Percentiles rank a stretch among this genome's conserved stretches.
Evolutionary conservation across 768 basidiomycete genomes (phyloP).

Genomic region (Trametes villosa): DNA sequence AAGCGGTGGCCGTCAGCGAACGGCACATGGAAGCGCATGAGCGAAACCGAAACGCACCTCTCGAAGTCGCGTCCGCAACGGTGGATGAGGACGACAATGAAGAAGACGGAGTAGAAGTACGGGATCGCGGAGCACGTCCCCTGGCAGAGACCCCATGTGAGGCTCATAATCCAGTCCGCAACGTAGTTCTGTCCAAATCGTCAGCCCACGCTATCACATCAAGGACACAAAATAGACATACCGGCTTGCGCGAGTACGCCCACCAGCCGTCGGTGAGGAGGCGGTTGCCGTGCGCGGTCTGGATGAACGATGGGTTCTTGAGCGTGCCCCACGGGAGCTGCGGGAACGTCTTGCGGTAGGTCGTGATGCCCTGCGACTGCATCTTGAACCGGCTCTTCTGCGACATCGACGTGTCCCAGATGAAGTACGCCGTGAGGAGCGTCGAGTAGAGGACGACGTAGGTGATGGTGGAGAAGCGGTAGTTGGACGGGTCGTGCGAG

Average conservation of each 20-base stretch:
- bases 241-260: constrained; percentile 92
- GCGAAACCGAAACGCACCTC: constrained; percentile 49
- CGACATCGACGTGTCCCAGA: constrained; percentile 94
- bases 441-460: constrained; percentile 76
- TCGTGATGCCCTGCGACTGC: constrained; percentile 88
- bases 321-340: constrained; percentile 84
- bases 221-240: constrained; percentile 39
- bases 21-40: background rate
- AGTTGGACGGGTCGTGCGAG: constrained; percentile 85
- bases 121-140: constrained; percentile 83
- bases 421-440: constrained; percentile 82
- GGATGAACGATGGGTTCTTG: constrained; percentile 87
- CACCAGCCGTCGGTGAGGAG: constrained; percentile 94
- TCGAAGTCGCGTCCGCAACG: constrained; percentile 95
- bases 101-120: constrained; percentile 97
- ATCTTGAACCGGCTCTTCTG: constrained; percentile 99
- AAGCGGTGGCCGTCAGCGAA: constrained; percentile 14
- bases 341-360: constrained; percentile 91
- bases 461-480: constrained; percentile 79
- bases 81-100: constrained; percentile 90
- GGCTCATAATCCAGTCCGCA: constrained; percentile 87
- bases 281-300: constrained; percentile 94
- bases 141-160: constrained; percentile 83
- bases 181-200: constrained; percentile 74
- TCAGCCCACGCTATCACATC: background rate